Conservation (phyloP, 164 flowering plant species). For the Buxus sempervirens region DNA sequence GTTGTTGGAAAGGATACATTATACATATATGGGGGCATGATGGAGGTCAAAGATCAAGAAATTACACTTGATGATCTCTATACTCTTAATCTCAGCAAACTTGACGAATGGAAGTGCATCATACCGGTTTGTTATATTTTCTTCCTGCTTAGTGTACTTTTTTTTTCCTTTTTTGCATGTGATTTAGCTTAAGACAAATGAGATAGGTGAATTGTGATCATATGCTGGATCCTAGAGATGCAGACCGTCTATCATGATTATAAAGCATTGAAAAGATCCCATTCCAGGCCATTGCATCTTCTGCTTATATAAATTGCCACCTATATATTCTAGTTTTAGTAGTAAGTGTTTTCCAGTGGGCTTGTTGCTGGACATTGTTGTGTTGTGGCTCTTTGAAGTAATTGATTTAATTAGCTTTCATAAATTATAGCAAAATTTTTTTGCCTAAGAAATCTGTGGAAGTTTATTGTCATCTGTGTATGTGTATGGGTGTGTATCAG, state of each 20-base stretch:
- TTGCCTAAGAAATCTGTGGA: no score
- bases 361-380: no score
- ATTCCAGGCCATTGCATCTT: background rate
- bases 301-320: background rate
- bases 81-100: slow-evolving; percentile 89
- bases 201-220: background rate
- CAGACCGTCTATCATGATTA: background rate
- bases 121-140: slow-evolving; percentile 63
- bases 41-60: slow-evolving; percentile 90
- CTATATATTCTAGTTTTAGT: no score
- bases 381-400: no score
- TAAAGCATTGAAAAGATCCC: background rate
- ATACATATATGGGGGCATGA: slow-evolving; percentile 91
- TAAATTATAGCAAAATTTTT: no score
- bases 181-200: background rate
- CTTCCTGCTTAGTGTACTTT: background rate
- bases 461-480: no score
- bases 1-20: slow-evolving; percentile 82
- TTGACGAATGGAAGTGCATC: slow-evolving; percentile 98
- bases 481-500: no score
- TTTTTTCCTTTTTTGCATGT: background rate
- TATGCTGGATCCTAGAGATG: background rate
- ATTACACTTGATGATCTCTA: slow-evolving; percentile 90
- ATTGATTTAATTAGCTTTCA: no score
- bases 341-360: no score